Base-by-base conservation (phyloP, 192 early-diverging fungal genomes). In the Diversispora eburnea region DNA sequence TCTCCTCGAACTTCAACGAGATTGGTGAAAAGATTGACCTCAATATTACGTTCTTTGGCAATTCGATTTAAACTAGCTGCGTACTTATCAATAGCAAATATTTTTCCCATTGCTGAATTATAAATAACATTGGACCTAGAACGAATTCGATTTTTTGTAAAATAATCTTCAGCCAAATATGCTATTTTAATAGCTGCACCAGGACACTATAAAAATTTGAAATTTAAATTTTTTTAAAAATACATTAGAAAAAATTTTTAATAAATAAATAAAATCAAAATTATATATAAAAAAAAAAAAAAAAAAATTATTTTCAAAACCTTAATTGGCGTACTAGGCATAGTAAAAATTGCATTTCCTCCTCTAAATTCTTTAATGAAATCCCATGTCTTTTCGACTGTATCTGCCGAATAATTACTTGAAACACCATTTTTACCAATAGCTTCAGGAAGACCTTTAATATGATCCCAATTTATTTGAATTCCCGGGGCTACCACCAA, bases 111-210 rank as follows among this genome's bases (percentile, higher is more conserved):
- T n/a, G 86, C 91, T 8, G 91, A 88, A 75, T 91, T 88, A 80
- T 94, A 95, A 70, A 84, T 84, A 65, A 95, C 83, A 48, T 82
- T 79, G 39, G 89, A 82, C 74, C 87, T 83, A 70, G 87, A 79
- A 52, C 93, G 90, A 22, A 91, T 71, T 41, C 86, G 88, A 15
- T 84, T 85, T 61, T 89, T 82, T 76, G 92, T 85, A 86, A 91
- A 90, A 20, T 84, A 77, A 75, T 95, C 94, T 78, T 95, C 94
- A 20, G 92, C 91, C 51, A 95, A 83, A 75, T 92, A 95, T 39
- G 89, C 88, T 47, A 94, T 93, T 84, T 95, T 95, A 78, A 91
- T 90, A 41, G 94, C 93, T 0, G 92, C 94, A 54, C 94, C 94
- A 17, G 93, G 91, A 73, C 93, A 95, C 81, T 76, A 68, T 20